Evolutionary conservation across 2,329 filamentous ascomycete species (phyloP).

Genomic region (Colletotrichum kahawae): DNA sequence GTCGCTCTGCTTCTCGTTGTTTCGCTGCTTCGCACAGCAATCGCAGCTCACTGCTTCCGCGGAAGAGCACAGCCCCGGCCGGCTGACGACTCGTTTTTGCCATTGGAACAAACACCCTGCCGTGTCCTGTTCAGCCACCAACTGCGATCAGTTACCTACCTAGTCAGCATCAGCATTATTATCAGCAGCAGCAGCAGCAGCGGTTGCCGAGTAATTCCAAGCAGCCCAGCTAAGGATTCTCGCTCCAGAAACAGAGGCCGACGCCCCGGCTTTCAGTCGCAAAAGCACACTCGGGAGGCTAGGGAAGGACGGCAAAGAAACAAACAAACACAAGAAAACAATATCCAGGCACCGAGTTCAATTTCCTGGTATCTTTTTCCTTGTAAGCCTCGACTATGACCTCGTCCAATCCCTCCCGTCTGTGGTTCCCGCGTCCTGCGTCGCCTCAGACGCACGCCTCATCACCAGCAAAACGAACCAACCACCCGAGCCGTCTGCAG

Average conservation of each 20-base stretch:
- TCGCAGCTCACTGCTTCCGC: background rate
- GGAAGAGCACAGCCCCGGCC: slow-evolving; percentile 8
- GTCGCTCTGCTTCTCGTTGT: background rate
- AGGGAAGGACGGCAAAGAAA: background rate
- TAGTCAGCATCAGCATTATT: background rate
- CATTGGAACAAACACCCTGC: background rate
- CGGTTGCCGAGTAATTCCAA: background rate
- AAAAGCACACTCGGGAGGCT: background rate
- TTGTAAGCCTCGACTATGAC: background rate
- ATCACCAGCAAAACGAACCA: background rate
- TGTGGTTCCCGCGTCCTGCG: background rate
- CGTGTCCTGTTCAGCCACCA: background rate
- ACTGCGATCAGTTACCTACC: background rate
- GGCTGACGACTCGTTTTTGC: slow-evolving; percentile 21
- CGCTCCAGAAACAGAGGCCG: background rate
- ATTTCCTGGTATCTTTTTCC: background rate
- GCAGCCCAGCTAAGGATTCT: background rate
- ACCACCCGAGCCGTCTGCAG: too few species aligned
- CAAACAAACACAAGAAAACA: background rate
- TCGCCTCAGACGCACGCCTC: background rate
- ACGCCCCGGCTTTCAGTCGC: background rate
- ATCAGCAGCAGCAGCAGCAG: background rate
- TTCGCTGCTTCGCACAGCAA: background rate
- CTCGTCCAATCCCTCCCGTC: background rate
- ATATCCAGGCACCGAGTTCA: background rate